These are phyloP conservation scores for Pseudozyma sp. DNA, from an alignment of 1,284 basidiomycete genomes.

Conservation along the genomic window DNA sequence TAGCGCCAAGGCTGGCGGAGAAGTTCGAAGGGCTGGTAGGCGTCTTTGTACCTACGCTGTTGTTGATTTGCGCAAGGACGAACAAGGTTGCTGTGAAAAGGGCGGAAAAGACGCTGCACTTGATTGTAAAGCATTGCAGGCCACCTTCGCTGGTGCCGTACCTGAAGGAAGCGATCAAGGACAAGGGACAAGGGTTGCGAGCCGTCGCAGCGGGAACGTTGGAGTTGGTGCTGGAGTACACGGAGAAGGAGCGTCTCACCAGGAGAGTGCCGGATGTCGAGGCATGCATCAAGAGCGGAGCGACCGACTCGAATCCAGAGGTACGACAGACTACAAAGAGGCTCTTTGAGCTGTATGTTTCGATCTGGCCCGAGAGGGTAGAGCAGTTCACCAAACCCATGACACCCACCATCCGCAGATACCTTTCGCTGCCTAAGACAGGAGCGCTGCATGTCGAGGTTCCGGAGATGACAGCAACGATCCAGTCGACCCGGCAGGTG, in stretches of 20 bases:
- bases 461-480: slow-evolving; percentile 3
- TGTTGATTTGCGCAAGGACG: slow-evolving; percentile 71
- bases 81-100: slow-evolving; percentile 72
- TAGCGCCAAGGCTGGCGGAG: slow-evolving; percentile 70
- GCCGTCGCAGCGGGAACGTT: slow-evolving; percentile 39
- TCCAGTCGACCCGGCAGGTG: neutral
- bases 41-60: slow-evolving; percentile 71
- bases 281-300: slow-evolving; percentile 69
- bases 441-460: slow-evolving; percentile 40
- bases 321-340: slow-evolving; percentile 70
- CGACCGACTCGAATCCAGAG: slow-evolving; percentile 71
- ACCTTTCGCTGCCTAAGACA: slow-evolving; percentile 67
- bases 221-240: slow-evolving; percentile 62
- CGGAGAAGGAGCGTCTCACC: slow-evolving; percentile 63
- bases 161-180: slow-evolving; percentile 69
- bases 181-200: slow-evolving; percentile 66
- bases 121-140: slow-evolving; percentile 71
- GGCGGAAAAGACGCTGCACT: slow-evolving; percentile 70
- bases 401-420: slow-evolving; percentile 71
- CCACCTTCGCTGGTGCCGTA: slow-evolving; percentile 67
- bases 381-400: slow-evolving; percentile 71
- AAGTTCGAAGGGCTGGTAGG: slow-evolving; percentile 70
- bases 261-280: slow-evolving; percentile 69
- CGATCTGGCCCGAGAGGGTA: slow-evolving; percentile 71
- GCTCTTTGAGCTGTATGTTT: slow-evolving; percentile 70